Evolutionary conservation across 2,329 filamentous ascomycete species (phyloP), one percentile per base, ranked within the genome.

Genomic region (Scopulariopsis brevicaulis): DNA sequence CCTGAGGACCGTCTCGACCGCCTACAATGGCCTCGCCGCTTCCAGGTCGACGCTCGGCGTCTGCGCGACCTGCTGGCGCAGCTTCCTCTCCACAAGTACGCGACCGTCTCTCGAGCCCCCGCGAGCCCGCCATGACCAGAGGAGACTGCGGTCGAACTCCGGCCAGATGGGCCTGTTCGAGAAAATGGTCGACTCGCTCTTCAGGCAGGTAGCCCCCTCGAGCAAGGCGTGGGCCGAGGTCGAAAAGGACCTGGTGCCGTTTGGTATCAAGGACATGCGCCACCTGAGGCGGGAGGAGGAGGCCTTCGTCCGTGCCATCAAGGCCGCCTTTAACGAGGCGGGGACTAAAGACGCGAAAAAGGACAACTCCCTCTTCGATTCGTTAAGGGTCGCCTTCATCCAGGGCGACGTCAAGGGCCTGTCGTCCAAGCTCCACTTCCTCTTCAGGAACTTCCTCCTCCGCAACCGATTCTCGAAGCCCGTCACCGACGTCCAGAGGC

Each of bases 361-460:
- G 14, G 54, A 74, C 8, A 84, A 84, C 62, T 78, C 79, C 0
- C 66, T 84, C 1, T 84, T 83, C 66, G 81, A 74, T 74, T 73
- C 74, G 54, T 68, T 90, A 58, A 79, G 81, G 59, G 76, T 81
- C 57, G 80, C 81, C 1, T 89, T 86, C 64, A 72, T 86, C 50
- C 66, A 71, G 6, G 71, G 66, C 10, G 83, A 85, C 48, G 54
- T 76, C 3, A 63, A 62, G 7, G 81, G 78, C 1, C 70, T 90
- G 32, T 65, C 65, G 8, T 70, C 70, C n/a, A 82, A 87, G 64
- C 62, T 96, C 43, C 79, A 79, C 60, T 87, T 86, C 65, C 74
- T 81, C 35, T 90, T 94, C 67, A 84, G 86, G 64, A 83, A 80
- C 43, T 84, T 85, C 62, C 72, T 87, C 22, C 74, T 84, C 59